phyloP scores from a whole-genome alignment of 2,329 filamentous ascomycete species.

The Teratosphaeria epicoccoides region DNA sequence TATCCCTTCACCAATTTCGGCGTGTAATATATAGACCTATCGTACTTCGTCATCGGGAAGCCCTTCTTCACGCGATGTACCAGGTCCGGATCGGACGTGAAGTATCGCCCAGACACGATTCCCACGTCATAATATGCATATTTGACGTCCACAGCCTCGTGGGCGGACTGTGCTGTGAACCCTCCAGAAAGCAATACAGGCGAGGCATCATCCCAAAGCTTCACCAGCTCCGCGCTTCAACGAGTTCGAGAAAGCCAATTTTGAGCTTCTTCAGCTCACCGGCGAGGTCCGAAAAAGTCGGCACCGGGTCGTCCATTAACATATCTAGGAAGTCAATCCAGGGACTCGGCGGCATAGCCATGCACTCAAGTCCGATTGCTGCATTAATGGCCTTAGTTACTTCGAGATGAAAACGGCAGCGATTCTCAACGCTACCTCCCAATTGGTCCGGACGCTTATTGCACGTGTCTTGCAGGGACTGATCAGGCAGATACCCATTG shows the following conservation, averaged over 20 bases:
- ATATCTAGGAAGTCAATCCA: conserved; percentile 52
- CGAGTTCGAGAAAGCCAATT: conserved; percentile 48
- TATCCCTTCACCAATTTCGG: conserved; percentile 30
- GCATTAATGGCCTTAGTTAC: conserved; percentile 38
- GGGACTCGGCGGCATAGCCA: conserved; percentile 49
- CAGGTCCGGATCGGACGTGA: conserved; percentile 40
- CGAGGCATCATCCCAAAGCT: conserved; percentile 34
- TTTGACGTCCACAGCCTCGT: conserved; percentile 14
- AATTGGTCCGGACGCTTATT: conserved; percentile 43
- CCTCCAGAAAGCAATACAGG: conserved; percentile 41
- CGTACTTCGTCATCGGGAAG: conserved; percentile 32
- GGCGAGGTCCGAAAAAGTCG: conserved; percentile 50
- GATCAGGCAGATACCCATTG: conserved; percentile 44
- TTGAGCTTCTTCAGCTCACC: conserved; percentile 37
- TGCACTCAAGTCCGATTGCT: conserved; percentile 33
- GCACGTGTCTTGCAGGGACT: conserved; percentile 41
- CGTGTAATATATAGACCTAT: conserved; percentile 36
- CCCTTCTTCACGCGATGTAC: conserved; percentile 34
- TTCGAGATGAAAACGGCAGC: conserved; percentile 47
- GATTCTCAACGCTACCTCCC: conserved; percentile 41
- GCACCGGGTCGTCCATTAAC: conserved; percentile 49
- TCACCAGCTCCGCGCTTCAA: conserved; percentile 45
- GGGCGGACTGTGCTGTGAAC: conserved; percentile 30
- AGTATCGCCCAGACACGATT: conserved; percentile 39
- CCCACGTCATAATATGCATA: conserved; percentile 32